Percentiles rank a stretch among this genome's conserved stretches.
Conservation (phyloP, 495 filamentous ascomycete genomes). For the Trichocladium antarcticum region DNA sequence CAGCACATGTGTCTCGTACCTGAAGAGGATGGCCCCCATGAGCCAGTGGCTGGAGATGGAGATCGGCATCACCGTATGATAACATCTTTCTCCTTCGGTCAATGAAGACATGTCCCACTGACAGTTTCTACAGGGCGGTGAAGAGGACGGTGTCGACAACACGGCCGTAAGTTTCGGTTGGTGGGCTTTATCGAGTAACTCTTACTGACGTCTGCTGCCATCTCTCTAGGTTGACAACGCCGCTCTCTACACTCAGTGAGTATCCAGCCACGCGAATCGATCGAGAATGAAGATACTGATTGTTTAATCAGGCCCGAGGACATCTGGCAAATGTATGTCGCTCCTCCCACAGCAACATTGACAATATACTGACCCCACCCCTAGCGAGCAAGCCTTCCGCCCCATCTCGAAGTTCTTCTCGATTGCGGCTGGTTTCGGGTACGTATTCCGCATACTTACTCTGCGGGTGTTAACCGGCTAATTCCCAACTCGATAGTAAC, state of each 20-base stretch:
- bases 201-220: neutral
- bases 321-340: slow-evolving; percentile 62
- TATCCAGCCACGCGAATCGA: neutral
- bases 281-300: neutral
- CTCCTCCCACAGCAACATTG: neutral
- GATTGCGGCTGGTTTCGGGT: slow-evolving; percentile 83
- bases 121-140: slow-evolving; percentile 46
- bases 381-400: slow-evolving; percentile 53
- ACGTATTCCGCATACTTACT: neutral
- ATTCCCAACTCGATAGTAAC: slow-evolving; percentile 49
- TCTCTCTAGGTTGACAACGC: slow-evolving; percentile 68
- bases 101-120: neutral
- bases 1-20: slow-evolving; percentile 74
- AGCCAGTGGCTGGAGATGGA: slow-evolving; percentile 99
- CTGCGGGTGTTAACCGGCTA: neutral
- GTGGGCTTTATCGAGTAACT: too few species aligned
- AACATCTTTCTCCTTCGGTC: slow-evolving; percentile 66
- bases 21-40: slow-evolving; percentile 84
- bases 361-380: neutral
- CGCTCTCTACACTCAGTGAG: slow-evolving; percentile 78
- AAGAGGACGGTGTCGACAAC: slow-evolving; percentile 91
- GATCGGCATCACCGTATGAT: slow-evolving; percentile 26
- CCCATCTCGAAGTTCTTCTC: slow-evolving; percentile 88
- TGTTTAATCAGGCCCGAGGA: slow-evolving; percentile 56
- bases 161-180: slow-evolving; percentile 32